Evolutionary conservation across 495 filamentous ascomycete genomes (phyloP).

Genomic region (Aspergillus bridgeri): DNA sequence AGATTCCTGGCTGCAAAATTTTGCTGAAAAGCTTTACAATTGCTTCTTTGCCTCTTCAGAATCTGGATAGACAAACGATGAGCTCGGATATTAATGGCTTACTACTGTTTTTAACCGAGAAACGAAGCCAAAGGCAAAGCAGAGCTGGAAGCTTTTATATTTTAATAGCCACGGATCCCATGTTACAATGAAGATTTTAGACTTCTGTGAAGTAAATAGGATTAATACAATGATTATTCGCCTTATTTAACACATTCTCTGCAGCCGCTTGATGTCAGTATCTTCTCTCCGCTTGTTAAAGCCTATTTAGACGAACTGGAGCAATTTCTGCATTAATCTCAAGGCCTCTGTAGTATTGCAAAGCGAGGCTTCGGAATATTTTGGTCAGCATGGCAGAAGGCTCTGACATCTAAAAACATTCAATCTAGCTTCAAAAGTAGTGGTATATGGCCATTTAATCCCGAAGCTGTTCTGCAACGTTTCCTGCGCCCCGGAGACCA

Average conservation of each 20-base stretch:
- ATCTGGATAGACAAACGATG: conserved; percentile 1
- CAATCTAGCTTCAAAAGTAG: background rate
- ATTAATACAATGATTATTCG: conserved; percentile 5
- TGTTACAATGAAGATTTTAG: conserved; percentile 6
- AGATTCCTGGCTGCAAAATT: conserved; percentile 7
- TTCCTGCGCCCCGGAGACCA: no score
- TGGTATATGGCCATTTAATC: background rate
- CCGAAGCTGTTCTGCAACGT: background rate
- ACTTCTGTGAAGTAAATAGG: conserved; percentile 8
- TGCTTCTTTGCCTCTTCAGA: conserved; percentile 6
- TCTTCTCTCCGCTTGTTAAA: background rate
- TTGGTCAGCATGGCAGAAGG: background rate
- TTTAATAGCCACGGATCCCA: conserved; percentile 9
- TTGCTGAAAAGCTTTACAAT: background rate
- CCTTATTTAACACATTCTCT: conserved; percentile 8
- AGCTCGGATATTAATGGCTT: conserved; percentile 7
- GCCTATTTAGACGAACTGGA: background rate
- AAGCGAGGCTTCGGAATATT: background rate
- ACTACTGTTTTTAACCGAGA: conserved; percentile 1
- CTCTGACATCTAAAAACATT: conserved; percentile 4
- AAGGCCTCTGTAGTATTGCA: background rate
- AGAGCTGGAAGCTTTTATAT: conserved; percentile 2
- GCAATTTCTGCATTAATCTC: background rate
- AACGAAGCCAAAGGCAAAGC: conserved; percentile 6
- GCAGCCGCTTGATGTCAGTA: conserved; percentile 6